Conservation (phyloP, 2,329 filamentous ascomycete species). For the Paraphaeosphaeria minitans region DNA sequence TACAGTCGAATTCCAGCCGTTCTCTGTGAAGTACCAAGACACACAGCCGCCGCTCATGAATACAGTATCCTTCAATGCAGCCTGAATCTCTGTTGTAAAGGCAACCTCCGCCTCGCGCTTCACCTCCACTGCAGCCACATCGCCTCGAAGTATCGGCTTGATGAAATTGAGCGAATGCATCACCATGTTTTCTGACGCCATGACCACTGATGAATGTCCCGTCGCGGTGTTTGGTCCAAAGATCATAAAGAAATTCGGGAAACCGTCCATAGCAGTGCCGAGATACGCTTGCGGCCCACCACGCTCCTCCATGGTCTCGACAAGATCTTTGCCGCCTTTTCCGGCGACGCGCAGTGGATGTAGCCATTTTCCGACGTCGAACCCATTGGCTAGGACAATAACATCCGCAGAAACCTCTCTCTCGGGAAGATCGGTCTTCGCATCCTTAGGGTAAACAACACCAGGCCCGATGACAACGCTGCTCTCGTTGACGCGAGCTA, state of each 20-base stretch:
- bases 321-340: constrained; percentile 54
- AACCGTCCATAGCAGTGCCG: constrained; percentile 61
- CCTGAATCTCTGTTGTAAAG: constrained; percentile 50
- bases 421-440: constrained; percentile 39
- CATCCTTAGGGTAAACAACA: constrained; percentile 51
- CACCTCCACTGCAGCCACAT: constrained; percentile 86
- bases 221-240: constrained; percentile 68
- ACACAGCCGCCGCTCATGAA: constrained; percentile 54
- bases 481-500: constrained; percentile 55
- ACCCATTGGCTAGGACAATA: constrained; percentile 67
- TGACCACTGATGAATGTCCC: constrained; percentile 65
- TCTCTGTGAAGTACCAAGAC: constrained; percentile 74
- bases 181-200: constrained; percentile 66
- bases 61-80: constrained; percentile 57
- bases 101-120: constrained; percentile 78
- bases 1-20: constrained; percentile 77
- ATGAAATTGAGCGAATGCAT: constrained; percentile 66
- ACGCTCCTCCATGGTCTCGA: constrained; percentile 62
- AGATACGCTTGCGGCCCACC: constrained; percentile 69
- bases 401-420: constrained; percentile 61
- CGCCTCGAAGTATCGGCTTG: constrained; percentile 77
- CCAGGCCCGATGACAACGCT: constrained; percentile 60
- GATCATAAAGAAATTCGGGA: constrained; percentile 69
- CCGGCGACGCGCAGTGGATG: constrained; percentile 61
- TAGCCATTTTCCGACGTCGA: constrained; percentile 61